Base-by-base conservation (phyloP, 495 filamentous ascomycete genomes). In the Lophium mytilinum region DNA sequence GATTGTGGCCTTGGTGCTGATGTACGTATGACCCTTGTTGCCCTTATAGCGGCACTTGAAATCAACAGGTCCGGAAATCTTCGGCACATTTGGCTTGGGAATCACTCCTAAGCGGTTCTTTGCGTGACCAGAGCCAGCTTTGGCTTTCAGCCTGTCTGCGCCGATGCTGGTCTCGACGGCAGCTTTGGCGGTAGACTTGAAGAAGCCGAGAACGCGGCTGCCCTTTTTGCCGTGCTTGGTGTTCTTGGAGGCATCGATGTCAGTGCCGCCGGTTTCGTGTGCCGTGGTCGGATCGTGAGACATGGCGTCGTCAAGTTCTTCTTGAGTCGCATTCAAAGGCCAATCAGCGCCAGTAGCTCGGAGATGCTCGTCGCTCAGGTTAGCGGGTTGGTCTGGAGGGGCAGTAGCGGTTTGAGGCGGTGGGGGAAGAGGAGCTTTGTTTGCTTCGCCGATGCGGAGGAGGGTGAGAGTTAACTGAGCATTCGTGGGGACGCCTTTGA, bases 401-500 rank as follows among this genome's bases (percentile, higher is more conserved):
- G 80, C 74, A 14, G 76, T 66, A 11, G 63, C 62, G n/a, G 78
- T 74, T 3, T 71, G 72, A 5, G 89, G 88, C 0, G 89, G 86
- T n/a, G 89, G 88, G 3, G 89, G 88, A 0, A 95, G 70, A 0
- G 90, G 89, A 0, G 88, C 80, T 52, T 86, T 83, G 69, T 90
- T 92, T 17, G 82, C 84, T 72, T 94, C 90, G 50, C 89, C 88
- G 52, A 91, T 83, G 37, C 90, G 86, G 24, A 96, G 84, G 11
- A 95, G 78, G 4, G 90, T 95, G 45, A 95, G 69, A 0, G 89
- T 87, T 12, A 95, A 76, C 61, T 94, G 90, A 15, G 88, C 89
- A 65, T 95, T 93, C 3, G 90, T 95, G 0, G 90, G 90, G 37
- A 90, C 82, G n/a, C 86, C 88, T 64, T 86, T 84, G 50, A 95